These are phyloP conservation scores for Podaxis sp. DNA, from an alignment of 768 basidiomycete species.

Conservation along the genomic window DNA sequence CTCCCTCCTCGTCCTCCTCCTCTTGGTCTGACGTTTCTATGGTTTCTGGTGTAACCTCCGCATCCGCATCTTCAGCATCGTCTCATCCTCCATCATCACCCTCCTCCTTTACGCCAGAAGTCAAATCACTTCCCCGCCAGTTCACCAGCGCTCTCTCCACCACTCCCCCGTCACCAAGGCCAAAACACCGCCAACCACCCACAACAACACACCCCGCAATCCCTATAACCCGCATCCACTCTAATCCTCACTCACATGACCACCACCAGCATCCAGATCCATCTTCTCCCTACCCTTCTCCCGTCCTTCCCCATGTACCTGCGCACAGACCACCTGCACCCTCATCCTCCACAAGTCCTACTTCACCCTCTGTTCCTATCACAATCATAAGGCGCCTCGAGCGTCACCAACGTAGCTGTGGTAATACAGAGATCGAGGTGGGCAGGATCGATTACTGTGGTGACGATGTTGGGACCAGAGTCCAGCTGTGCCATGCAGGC, in stretches of 20 bases:
- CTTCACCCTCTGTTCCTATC: constrained; percentile 9
- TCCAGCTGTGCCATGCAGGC: constrained; percentile 18
- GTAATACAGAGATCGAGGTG: constrained; percentile 28
- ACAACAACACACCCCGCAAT: background rate
- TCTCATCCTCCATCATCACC: background rate
- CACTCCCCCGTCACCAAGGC: background rate
- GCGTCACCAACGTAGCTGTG: constrained; percentile 20
- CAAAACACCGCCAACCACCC: background rate
- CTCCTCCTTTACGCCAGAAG: background rate
- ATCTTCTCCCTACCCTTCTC: background rate
- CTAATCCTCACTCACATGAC: background rate
- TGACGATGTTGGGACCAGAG: constrained; percentile 17
- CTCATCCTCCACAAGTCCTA: background rate
- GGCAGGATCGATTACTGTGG: constrained; percentile 25
- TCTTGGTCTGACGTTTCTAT: background rate
- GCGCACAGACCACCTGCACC: background rate
- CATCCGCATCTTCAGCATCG: background rate
- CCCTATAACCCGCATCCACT: constrained; percentile 3
- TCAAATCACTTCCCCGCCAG: background rate
- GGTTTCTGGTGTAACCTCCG: background rate
- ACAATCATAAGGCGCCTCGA: constrained; percentile 28
- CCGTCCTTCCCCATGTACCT: background rate
- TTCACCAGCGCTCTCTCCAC: background rate
- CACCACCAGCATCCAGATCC: background rate
- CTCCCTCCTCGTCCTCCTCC: background rate